These are phyloP conservation scores for Smallanthus sonchifolius DNA, from an alignment of 129 eudicot species.

Conservation along the genomic window DNA sequence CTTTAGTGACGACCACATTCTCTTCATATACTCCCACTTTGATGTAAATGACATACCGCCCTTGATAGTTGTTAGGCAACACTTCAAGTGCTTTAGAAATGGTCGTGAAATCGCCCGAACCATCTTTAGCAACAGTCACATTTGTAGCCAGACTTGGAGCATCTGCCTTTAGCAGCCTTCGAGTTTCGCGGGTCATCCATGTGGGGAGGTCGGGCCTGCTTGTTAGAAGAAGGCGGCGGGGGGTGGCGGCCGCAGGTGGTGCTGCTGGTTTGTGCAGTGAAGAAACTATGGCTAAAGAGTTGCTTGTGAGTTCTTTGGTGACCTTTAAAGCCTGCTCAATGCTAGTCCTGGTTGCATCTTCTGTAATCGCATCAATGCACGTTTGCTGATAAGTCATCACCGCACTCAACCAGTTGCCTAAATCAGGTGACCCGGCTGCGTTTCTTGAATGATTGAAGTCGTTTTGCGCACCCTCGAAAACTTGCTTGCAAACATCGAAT, in stretches of 20 bases:
- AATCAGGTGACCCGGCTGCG: constrained; percentile 16
- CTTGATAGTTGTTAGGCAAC: constrained; percentile 40
- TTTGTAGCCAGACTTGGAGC: constrained; percentile 32
- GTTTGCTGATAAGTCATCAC: constrained; percentile 70
- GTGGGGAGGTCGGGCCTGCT: constrained; percentile 20
- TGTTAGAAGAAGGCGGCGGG: constrained; percentile 39
- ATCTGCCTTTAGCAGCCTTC: constrained; percentile 40
- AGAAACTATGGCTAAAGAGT: constrained; percentile 58
- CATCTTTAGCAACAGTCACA: constrained; percentile 65
- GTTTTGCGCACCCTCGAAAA: constrained; percentile 45
- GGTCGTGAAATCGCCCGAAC: constrained; percentile 52
- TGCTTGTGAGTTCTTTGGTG: constrained; percentile 50
- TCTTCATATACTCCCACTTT: constrained; percentile 72
- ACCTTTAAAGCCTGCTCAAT: constrained; percentile 36
- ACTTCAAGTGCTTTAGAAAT: constrained; percentile 45
- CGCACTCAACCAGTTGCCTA: constrained; percentile 65
- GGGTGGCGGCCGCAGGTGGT: background rate
- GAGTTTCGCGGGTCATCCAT: constrained; percentile 39
- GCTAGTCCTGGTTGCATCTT: constrained; percentile 35
- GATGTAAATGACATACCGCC: constrained; percentile 52
- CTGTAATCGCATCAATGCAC: constrained; percentile 67
- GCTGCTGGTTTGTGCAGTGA: constrained; percentile 19
- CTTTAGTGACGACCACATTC: constrained; percentile 51
- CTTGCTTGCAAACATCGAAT: constrained; percentile 47
- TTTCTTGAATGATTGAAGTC: constrained; percentile 45